phyloP scores from a whole-genome alignment of 768 basidiomycete genomes.

The Tulasnella sp. region DNA sequence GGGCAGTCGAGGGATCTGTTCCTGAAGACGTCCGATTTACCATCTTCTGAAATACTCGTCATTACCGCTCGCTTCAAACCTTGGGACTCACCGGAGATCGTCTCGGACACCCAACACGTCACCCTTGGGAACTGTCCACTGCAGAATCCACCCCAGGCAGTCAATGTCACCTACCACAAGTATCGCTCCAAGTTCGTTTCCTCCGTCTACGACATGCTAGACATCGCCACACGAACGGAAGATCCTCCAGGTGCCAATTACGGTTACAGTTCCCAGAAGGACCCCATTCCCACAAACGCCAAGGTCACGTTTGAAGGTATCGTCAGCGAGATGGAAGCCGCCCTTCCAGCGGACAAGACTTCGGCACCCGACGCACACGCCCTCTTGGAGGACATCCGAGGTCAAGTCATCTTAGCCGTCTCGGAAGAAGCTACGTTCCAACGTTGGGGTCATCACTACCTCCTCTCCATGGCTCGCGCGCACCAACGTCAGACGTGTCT shows the following conservation, averaged over 20 bases:
- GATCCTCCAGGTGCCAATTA: no score
- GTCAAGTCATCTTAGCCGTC: conserved; percentile 17
- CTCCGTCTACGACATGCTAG: no score
- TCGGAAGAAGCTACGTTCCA: background rate
- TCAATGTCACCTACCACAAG: no score
- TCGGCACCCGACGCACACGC: conserved; percentile 1
- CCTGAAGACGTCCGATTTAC: background rate
- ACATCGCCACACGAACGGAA: no score
- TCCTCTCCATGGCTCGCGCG: conserved; percentile 18
- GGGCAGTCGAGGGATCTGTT: conserved; percentile 19
- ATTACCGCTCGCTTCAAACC: no score
- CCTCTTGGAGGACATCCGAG: conserved; percentile 17
- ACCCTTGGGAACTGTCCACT: no score
- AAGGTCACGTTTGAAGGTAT: background rate
- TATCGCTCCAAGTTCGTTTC: no score
- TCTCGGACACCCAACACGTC: no score
- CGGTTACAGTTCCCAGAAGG: background rate
- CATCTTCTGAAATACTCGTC: background rate
- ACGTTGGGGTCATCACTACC: conserved; percentile 19
- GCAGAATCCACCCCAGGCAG: no score
- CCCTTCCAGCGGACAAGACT: background rate
- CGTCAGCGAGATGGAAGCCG: no score
- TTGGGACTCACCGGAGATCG: no score
- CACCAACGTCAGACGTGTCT: conserved; percentile 20
- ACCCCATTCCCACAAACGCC: background rate